Conservation (phyloP, 768 basidiomycete genomes). For the Serpula lacrymans region DNA sequence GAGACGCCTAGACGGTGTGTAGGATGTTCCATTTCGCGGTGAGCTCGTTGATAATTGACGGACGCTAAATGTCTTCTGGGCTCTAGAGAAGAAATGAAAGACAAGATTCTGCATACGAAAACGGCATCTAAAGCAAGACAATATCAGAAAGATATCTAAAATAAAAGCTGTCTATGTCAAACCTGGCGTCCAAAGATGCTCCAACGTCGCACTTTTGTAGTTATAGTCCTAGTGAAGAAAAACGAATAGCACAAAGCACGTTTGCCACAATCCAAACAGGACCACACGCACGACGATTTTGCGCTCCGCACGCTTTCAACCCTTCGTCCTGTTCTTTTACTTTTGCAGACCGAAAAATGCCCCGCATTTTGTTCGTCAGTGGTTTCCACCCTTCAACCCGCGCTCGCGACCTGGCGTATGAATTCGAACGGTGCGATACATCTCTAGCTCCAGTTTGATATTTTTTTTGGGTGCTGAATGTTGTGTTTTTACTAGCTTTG, state of each 20-base stretch:
- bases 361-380: slow-evolving; percentile 83
- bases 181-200: neutral
- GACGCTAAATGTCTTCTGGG: slow-evolving; percentile 3
- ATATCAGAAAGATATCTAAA: slow-evolving; percentile 7
- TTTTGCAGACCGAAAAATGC: slow-evolving; percentile 38
- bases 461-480: slow-evolving; percentile 1
- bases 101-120: slow-evolving; percentile 18
- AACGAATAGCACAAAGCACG: slow-evolving; percentile 13
- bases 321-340: slow-evolving; percentile 6
- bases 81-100: slow-evolving; percentile 8
- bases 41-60: neutral
- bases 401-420: slow-evolving; percentile 79
- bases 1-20: slow-evolving; percentile 19
- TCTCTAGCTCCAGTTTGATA: slow-evolving; percentile 1
- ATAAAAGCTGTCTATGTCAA: neutral
- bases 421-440: slow-evolving; percentile 86
- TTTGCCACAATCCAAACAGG: slow-evolving; percentile 38
- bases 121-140: slow-evolving; percentile 8
- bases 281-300: slow-evolving; percentile 23
- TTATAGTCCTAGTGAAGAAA: neutral
- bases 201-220: neutral
- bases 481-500: slow-evolving; percentile 50
- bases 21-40: slow-evolving; percentile 8
- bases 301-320: slow-evolving; percentile 24
- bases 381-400: slow-evolving; percentile 83